These are phyloP conservation scores for Fraxinus platypoda DNA, from an alignment of 305 asterid species.

Conservation along the genomic window DNA sequence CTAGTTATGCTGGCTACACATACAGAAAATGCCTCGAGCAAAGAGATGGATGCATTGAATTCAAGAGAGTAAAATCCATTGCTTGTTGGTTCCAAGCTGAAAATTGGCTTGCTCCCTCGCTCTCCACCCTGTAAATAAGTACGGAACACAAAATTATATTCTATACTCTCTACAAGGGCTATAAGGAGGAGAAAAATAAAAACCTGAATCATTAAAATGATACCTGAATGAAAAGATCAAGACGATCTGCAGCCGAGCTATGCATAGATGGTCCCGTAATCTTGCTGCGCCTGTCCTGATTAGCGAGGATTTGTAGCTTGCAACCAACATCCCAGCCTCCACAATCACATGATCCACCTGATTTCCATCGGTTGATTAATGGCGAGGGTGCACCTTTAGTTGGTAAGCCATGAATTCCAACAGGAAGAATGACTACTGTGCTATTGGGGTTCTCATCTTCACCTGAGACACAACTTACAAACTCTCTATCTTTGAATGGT, in stretches of 20 bases:
- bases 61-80: conserved; percentile 60
- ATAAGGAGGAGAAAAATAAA: not conserved
- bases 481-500: conserved; percentile 19
- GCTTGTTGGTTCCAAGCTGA: conserved; percentile 63
- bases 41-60: conserved; percentile 56
- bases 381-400: conserved; percentile 69
- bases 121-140: conserved; percentile 53
- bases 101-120: conserved; percentile 45
- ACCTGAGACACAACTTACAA: conserved; percentile 3
- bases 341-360: conserved; percentile 90
- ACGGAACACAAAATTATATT: not conserved
- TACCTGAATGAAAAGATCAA: conserved; percentile 72
- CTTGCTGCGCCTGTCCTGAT: conserved; percentile 28
- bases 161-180: not conserved
- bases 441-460: conserved; percentile 28
- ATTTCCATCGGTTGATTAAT: conserved; percentile 72
- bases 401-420: conserved; percentile 71
- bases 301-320: conserved; percentile 65
- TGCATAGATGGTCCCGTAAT: conserved; percentile 20
- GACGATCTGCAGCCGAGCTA: conserved; percentile 32
- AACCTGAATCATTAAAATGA: not conserved
- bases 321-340: conserved; percentile 99
- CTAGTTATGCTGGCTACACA: conserved; percentile 67
- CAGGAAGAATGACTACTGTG: conserved; percentile 70
- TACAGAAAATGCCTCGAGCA: conserved; percentile 79